A percentile compares a stretch with the other conserved stretches of the same genome.
phyloP scores from a whole-genome alignment of 2,329 filamentous ascomycete species.

The Harringtonia lauricola region DNA sequence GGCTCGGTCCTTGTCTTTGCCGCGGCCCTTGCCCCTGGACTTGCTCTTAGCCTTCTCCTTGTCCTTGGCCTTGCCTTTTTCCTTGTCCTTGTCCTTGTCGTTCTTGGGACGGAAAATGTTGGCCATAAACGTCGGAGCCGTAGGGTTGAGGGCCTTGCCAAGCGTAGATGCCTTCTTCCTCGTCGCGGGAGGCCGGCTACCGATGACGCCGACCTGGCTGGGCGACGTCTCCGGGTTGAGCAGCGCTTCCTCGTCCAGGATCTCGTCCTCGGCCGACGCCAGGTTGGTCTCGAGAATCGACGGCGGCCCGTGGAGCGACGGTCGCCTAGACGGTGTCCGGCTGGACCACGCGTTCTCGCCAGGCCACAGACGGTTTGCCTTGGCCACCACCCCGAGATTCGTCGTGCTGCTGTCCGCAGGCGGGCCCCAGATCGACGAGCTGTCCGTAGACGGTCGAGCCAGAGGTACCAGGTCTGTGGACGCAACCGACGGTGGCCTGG shows the following conservation, averaged over 20 bases:
- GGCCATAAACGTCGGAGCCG: conserved; percentile 78
- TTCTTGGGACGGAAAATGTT: conserved; percentile 46
- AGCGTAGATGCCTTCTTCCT: conserved; percentile 30
- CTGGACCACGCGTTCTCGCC: conserved; percentile 40
- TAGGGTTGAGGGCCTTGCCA: conserved; percentile 66
- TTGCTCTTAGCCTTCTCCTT: conserved; percentile 24
- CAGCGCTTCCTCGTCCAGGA: conserved; percentile 46
- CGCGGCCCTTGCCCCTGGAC: conserved; percentile 25
- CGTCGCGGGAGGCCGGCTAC: conserved; percentile 52
- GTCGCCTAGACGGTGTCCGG: conserved; percentile 65
- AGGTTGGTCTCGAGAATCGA: conserved; percentile 49
- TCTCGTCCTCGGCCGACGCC: conserved; percentile 53
- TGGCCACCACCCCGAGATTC: conserved; percentile 3
- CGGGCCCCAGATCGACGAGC: conserved; percentile 61
- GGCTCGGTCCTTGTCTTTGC: conserved; percentile 15
- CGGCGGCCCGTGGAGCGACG: conserved; percentile 69
- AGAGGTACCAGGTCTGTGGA: conserved; percentile 45
- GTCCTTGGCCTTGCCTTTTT: conserved; percentile 25
- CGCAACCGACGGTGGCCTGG: conserved; percentile 57
- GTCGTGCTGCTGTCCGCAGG: conserved; percentile 15
- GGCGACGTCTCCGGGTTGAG: conserved; percentile 40
- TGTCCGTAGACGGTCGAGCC: conserved; percentile 69
- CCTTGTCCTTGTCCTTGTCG: conserved; percentile 24
- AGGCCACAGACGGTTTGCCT: conserved; percentile 57
- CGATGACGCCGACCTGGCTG: conserved; percentile 61